Base-by-base conservation (phyloP, 1,284 basidiomycete genomes). In the Austroboletus novae-zelandiae region DNA sequence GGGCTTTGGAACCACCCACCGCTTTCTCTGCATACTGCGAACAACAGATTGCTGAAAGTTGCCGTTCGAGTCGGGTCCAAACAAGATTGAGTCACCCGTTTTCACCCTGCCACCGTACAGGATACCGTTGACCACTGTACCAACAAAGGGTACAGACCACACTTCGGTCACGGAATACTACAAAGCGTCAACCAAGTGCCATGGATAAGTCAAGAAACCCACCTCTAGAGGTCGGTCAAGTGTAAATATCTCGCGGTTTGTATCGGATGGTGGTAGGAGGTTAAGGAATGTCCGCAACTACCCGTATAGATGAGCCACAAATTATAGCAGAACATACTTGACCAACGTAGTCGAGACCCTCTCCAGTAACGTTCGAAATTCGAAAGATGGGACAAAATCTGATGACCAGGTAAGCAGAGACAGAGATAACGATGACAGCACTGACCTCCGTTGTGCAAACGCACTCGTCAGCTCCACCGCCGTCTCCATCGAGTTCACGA, bases 51-150 rank as follows among this genome's bases (percentile, higher is more conserved):
- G 79, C 54, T 87, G 80, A 69, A 90, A 99, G 60, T 91, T 88
- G 2, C 96, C 96, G 49, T 96, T 90, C 0, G 90, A 84, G 69
- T 99, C 97, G 2, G 97, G 97, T 0, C 97, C 96, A 39, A 98
- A 75, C 37, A 94, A 71, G 23, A 98, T 83, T 1, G 82, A 68
- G 62, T 99, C 95, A 30, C 93, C 93, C 7, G 84, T 78, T 64
- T 88, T 90, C 52, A 92, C 74, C 17, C 73, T 76, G 8, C 92
- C 91, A 27, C 85, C 76, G 55, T 91, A 89, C 50, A 97, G 70
- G 50, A 97, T 94, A 1, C 95, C 94, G 60, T 93, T 94, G 25
- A 97, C 91, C 7, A 98, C 96, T 1, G 94, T 96, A 32, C 96
- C 95, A 3, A 96, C 92, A 59, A 95, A 97, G 0, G 94, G 94